phyloP scores from a whole-genome alignment of 2,329 filamentous ascomycete genomes.

The Exophiala lecanii-corni region DNA sequence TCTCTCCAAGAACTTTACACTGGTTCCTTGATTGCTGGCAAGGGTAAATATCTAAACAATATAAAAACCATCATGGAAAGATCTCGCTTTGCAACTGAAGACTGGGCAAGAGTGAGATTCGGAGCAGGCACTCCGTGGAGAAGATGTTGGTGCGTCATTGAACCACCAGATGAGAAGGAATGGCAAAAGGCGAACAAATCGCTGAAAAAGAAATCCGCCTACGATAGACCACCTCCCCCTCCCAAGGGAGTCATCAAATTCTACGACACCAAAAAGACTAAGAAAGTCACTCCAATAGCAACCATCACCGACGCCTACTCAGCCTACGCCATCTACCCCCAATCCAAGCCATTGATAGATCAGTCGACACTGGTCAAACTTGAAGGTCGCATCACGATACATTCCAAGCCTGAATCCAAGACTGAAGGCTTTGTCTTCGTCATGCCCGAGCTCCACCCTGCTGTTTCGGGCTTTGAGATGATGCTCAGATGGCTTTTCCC shows the following conservation, averaged over 20 bases:
- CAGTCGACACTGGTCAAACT: constrained; percentile 91
- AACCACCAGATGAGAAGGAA: constrained; percentile 90
- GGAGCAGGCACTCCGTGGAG: constrained; percentile 94
- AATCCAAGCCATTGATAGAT: constrained; percentile 88
- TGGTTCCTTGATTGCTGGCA: constrained; percentile 88
- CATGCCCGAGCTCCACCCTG: constrained; percentile 92
- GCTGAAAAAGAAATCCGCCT: constrained; percentile 74
- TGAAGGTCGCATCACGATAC: constrained; percentile 84
- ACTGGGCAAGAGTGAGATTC: constrained; percentile 93
- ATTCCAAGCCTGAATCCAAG: constrained; percentile 69
- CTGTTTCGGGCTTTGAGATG: constrained; percentile 90
- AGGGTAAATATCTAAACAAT: constrained; percentile 83
- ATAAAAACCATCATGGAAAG: constrained; percentile 86
- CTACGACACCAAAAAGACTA: constrained; percentile 88
- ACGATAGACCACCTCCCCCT: constrained; percentile 63
- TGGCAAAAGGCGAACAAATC: constrained; percentile 77
- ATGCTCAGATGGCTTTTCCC: constrained; percentile 90
- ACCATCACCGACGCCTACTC: constrained; percentile 87
- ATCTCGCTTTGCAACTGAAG: constrained; percentile 69
- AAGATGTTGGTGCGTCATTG: constrained; percentile 93
- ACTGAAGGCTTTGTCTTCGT: constrained; percentile 95
- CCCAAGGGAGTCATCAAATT: constrained; percentile 91
- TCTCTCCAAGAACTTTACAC: constrained; percentile 95
- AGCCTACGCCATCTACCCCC: constrained; percentile 92
- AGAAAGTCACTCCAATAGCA: constrained; percentile 85